Evolutionary conservation across 2,329 filamentous ascomycete genomes (phyloP).

Genomic region (Fusarium dlaminii): DNA sequence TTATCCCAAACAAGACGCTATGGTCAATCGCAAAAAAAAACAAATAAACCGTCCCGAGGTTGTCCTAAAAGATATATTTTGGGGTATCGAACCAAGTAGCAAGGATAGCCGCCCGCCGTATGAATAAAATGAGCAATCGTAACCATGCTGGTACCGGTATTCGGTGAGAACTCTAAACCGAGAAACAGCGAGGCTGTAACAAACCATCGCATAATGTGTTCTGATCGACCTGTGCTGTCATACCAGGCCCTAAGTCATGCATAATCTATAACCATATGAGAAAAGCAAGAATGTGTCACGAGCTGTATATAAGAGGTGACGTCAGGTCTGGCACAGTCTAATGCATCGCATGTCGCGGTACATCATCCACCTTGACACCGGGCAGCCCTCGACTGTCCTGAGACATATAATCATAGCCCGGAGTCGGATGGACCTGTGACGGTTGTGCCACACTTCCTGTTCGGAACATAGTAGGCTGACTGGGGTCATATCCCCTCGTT

Average conservation of each 20-base stretch:
- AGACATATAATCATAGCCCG: slow-evolving; percentile 49
- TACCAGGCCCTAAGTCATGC: slow-evolving; percentile 40
- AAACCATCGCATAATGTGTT: slow-evolving; percentile 10
- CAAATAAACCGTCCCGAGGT: slow-evolving; percentile 20
- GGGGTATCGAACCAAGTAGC: slow-evolving; percentile 32
- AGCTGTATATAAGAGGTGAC: neutral
- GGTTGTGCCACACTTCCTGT: slow-evolving; percentile 43
- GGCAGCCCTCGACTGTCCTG: slow-evolving; percentile 47
- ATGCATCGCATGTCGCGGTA: slow-evolving; percentile 44
- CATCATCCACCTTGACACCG: slow-evolving; percentile 45
- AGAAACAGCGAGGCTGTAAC: slow-evolving; percentile 17
- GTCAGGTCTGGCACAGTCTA: slow-evolving; percentile 4
- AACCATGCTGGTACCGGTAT: slow-evolving; percentile 1
- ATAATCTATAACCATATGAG: slow-evolving; percentile 34
- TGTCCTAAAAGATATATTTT: slow-evolving; percentile 27
- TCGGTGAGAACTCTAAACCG: slow-evolving; percentile 4
- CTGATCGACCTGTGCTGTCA: slow-evolving; percentile 44
- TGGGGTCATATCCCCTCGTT: slow-evolving; percentile 48
- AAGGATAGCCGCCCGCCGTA: slow-evolving; percentile 12
- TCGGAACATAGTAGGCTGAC: slow-evolving; percentile 47
- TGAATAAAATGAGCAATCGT: slow-evolving; percentile 17
- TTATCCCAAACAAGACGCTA: slow-evolving; percentile 5
- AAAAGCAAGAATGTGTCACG: slow-evolving; percentile 16
- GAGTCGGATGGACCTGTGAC: slow-evolving; percentile 42
- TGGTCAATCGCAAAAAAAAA: slow-evolving; percentile 25